Conservation (phyloP, 495 filamentous ascomycete genomes). For the Penicillium bovifimosum region DNA sequence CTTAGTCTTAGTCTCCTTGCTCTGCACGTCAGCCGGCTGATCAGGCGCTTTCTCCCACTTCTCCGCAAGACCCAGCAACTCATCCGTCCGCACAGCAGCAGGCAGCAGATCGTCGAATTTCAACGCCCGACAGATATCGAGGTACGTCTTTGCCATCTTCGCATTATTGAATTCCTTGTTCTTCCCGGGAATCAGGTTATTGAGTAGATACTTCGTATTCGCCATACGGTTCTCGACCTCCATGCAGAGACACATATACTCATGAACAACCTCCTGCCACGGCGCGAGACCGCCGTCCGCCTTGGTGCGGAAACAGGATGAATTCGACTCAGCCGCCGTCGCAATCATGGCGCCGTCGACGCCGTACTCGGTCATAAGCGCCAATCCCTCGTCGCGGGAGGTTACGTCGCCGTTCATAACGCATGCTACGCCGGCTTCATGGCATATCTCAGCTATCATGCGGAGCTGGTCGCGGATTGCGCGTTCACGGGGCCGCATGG, state of each 20-base stretch:
- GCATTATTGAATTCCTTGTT: conserved; percentile 50
- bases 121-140: conserved; percentile 56
- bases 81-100: conserved; percentile 57
- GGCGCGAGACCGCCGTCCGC: conserved; percentile 58
- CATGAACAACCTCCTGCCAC: conserved; percentile 70
- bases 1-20: conserved; percentile 27
- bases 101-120: conserved; percentile 54
- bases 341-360: conserved; percentile 98
- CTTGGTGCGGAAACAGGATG: conserved; percentile 68
- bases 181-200: conserved; percentile 81
- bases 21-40: neutral
- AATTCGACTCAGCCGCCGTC: conserved; percentile 80
- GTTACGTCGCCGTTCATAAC: conserved; percentile 93
- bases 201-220: conserved; percentile 89
- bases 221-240: conserved; percentile 77
- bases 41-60: conserved; percentile 31
- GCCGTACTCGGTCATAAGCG: conserved; percentile 65
- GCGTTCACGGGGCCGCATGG: conserved; percentile 84
- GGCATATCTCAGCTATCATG: conserved; percentile 74
- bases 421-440: conserved; percentile 77
- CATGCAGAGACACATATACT: conserved; percentile 65
- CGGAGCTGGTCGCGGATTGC: conserved; percentile 80
- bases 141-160: conserved; percentile 56
- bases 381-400: conserved; percentile 57
- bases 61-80: conserved; percentile 52